These are phyloP conservation scores for Hura crepitans DNA, from an alignment of 441 rosid species.

Conservation along the genomic window DNA sequence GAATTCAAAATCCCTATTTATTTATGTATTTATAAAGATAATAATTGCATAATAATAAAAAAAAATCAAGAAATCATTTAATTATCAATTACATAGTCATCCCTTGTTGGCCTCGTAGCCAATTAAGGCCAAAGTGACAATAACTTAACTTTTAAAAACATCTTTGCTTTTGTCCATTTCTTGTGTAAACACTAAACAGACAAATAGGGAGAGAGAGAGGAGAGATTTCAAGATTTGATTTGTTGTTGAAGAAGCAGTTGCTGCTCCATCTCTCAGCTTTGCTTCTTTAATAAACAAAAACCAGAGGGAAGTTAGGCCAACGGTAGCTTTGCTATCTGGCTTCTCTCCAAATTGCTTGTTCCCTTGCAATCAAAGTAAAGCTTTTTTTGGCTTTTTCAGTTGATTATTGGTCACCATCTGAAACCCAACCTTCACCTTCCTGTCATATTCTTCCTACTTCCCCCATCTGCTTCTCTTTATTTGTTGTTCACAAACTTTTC, in stretches of 20 bases:
- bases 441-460: conserved; percentile 32
- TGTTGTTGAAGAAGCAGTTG: conserved; percentile 36
- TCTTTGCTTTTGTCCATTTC: conserved; percentile 16
- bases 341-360: conserved; percentile 40
- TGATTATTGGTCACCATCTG: conserved; percentile 95
- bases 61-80: background rate
- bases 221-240: too few relatives aligned
- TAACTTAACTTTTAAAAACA: background rate
- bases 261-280: conserved; percentile 19
- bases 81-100: background rate
- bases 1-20: conserved; percentile 24
- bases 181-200: background rate
- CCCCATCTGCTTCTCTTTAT: conserved; percentile 13
- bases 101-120: conserved; percentile 9
- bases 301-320: conserved; percentile 66
- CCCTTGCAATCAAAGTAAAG: conserved; percentile 61
- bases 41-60: background rate
- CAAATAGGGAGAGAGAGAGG: conserved; percentile 3
- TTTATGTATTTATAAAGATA: background rate
- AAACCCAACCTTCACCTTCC: conserved; percentile 66
- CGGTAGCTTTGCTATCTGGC: conserved; percentile 38
- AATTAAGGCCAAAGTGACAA: conserved; percentile 17
- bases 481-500: conserved; percentile 7
- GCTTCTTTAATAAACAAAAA: conserved; percentile 43
- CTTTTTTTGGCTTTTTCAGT: conserved; percentile 32